phyloP scores from a whole-genome alignment of 306 rosid species.

The Castanea sativa region DNA sequence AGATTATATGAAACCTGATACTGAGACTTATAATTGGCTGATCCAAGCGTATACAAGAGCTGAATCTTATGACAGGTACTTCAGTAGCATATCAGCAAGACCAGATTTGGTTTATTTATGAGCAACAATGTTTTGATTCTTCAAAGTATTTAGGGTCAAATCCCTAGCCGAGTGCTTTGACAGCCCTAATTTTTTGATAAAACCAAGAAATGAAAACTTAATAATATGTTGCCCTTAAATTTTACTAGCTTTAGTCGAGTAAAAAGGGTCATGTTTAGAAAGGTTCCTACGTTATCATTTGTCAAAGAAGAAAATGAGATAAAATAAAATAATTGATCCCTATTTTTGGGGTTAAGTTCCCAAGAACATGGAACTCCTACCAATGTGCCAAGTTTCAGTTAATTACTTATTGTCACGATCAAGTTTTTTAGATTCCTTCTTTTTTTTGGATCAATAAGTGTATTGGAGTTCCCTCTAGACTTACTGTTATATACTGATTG shows the following conservation, averaged over 20 bases:
- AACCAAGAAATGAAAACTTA: background rate
- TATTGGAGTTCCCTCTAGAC: background rate
- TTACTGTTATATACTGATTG: background rate
- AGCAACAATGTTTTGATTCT: too few relatives aligned
- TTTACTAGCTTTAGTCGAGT: too few relatives aligned
- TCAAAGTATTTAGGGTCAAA: too few relatives aligned
- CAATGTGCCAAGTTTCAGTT: background rate
- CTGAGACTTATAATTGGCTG: constrained; percentile 97
- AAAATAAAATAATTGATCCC: background rate
- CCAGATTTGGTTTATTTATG: background rate
- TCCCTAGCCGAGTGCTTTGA: background rate
- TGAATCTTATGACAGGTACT: constrained; percentile 94
- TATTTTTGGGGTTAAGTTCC: background rate
- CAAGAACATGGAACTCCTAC: background rate
- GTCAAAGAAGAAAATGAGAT: too few relatives aligned
- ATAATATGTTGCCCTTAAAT: too few relatives aligned
- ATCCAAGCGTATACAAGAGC: constrained; percentile 98
- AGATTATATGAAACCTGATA: constrained; percentile 82
- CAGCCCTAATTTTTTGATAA: background rate
- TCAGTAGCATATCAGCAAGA: background rate
- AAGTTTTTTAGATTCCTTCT: background rate
- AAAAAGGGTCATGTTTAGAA: too few relatives aligned
- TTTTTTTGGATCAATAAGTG: background rate
- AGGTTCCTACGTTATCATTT: too few relatives aligned
- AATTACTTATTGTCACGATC: background rate